Conservation (phyloP, 1,284 basidiomycete genomes). For the Hypsizygus ulmarius region DNA sequence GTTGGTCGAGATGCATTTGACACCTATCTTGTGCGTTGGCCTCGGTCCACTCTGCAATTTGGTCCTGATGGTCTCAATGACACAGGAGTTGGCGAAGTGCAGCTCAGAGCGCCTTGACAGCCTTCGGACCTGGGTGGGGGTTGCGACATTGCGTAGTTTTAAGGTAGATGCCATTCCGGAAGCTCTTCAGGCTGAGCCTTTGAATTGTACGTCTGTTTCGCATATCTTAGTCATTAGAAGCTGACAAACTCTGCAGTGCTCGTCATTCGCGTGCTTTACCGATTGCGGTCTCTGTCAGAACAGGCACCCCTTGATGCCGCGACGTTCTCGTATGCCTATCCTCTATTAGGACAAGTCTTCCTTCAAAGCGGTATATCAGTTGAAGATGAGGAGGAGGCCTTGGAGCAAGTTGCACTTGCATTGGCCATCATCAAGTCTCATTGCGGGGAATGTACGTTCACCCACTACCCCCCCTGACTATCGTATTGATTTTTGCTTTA, state of each 20-base stretch:
- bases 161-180: conserved; percentile 68
- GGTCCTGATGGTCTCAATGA: conserved; percentile 1
- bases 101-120: conserved; percentile 71
- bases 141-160: conserved; percentile 76
- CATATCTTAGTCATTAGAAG: not conserved
- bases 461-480: conserved; percentile 1
- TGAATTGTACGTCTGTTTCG: conserved; percentile 52
- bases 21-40: conserved; percentile 67
- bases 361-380: conserved; percentile 65
- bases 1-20: conserved; percentile 65
- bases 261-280: conserved; percentile 84
- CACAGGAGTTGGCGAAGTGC: conserved; percentile 59
- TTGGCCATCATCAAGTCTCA: conserved; percentile 89
- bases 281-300: conserved; percentile 81
- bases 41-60: conserved; percentile 1
- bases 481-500: conserved; percentile 1
- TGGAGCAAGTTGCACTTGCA: conserved; percentile 87
- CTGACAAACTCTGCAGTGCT: conserved; percentile 48
- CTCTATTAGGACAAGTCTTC: conserved; percentile 76
- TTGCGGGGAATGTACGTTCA: conserved; percentile 72
- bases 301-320: conserved; percentile 81
- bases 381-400: conserved; percentile 73
- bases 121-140: conserved; percentile 69
- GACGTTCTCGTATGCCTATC: conserved; percentile 82
- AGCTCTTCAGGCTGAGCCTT: conserved; percentile 68